Evolutionary conservation across 805 yeast genomes (phyloP).

Genomic region (Pichia gijzeniarum): DNA sequence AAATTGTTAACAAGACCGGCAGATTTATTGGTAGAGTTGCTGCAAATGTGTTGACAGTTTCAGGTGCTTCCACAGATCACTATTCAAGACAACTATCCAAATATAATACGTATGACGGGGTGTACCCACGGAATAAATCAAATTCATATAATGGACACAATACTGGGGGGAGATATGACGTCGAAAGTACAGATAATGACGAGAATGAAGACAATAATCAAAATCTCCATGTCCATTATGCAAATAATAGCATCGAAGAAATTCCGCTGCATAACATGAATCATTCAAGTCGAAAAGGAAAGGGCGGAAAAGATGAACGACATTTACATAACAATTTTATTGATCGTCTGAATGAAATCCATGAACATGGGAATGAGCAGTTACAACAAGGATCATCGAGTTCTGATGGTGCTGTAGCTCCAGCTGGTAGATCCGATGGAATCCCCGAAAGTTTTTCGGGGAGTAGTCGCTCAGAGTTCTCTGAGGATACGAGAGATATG

Average conservation of each 20-base stretch:
- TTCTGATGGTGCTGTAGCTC: background rate
- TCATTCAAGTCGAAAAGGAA: background rate
- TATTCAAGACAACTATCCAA: constrained; percentile 9
- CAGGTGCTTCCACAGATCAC: constrained; percentile 7
- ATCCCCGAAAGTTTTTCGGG: background rate
- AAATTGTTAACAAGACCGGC: constrained; percentile 2
- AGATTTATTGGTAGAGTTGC: constrained; percentile 7
- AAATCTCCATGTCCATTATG: background rate
- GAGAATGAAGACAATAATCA: background rate
- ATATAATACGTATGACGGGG: constrained; percentile 6
- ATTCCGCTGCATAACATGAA: background rate
- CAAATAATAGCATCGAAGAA: background rate
- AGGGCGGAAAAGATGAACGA: background rate
- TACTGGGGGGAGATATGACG: background rate
- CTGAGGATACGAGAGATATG: too few species aligned
- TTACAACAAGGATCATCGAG: constrained; percentile 2
- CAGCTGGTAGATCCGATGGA: background rate
- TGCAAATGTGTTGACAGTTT: constrained; percentile 8
- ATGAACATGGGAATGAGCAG: background rate
- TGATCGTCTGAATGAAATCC: background rate
- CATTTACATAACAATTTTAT: background rate
- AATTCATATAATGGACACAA: background rate
- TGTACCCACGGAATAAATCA: constrained; percentile 1
- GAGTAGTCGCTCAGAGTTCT: background rate
- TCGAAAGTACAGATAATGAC: background rate